These are phyloP conservation scores for Catunica adiposa DNA, from an alignment of 2,329 filamentous ascomycete species.

Conservation along the genomic window DNA sequence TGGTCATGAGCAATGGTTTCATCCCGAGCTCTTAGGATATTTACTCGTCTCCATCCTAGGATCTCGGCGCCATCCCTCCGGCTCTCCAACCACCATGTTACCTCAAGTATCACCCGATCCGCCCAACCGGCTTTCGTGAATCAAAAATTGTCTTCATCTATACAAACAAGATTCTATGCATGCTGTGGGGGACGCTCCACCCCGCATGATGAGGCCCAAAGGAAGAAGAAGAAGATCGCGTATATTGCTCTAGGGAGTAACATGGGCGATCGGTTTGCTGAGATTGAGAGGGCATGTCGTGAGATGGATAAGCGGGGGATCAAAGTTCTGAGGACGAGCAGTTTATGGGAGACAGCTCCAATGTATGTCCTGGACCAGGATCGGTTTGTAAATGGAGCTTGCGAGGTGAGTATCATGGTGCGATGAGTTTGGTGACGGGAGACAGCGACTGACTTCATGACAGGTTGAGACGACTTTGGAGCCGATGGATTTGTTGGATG, in stretches of 20 bases:
- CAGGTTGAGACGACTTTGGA: slow-evolving; percentile 66
- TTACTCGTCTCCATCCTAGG: not conserved
- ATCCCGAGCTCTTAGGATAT: not conserved
- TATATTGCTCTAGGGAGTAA: slow-evolving; percentile 90
- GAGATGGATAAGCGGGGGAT: slow-evolving; percentile 62
- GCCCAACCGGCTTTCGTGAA: not conserved
- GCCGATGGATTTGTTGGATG: slow-evolving; percentile 60
- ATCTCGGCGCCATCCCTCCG: not conserved
- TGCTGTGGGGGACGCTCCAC: not conserved
- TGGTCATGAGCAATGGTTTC: not conserved
- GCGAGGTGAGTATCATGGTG: slow-evolving; percentile 47
- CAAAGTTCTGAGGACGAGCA: slow-evolving; percentile 62
- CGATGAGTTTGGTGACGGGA: not conserved
- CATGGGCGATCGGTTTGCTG: slow-evolving; percentile 64
- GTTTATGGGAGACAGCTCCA: slow-evolving; percentile 82
- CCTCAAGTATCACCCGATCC: not conserved
- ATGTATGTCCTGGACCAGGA: slow-evolving; percentile 93
- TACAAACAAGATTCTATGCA: not conserved
- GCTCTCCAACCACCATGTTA: not conserved
- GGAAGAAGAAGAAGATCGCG: slow-evolving; percentile 32
- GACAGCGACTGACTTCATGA: not conserved
- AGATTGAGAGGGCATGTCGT: slow-evolving; percentile 70
- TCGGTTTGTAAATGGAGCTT: slow-evolving; percentile 79
- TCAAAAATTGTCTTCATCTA: no score
- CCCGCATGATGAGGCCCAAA: not conserved